These are phyloP conservation scores for Gaultheria prostrata DNA, from an alignment of 148 eudicot genomes.

Conservation along the genomic window DNA sequence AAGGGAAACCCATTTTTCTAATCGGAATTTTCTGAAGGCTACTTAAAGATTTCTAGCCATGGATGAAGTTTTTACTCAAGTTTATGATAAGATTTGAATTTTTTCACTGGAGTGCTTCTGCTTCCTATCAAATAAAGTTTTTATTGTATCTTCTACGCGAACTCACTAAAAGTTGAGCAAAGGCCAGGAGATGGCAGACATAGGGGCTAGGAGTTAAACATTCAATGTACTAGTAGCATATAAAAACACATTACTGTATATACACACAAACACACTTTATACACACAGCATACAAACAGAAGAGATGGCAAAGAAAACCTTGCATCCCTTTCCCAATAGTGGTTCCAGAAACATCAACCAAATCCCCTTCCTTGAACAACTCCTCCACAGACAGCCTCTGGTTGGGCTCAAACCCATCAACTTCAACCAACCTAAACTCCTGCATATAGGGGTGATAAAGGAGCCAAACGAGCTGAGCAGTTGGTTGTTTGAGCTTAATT, in stretches of 20 bases:
- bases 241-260: not conserved
- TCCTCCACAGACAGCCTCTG: conserved; percentile 66
- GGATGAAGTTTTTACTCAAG: not conserved
- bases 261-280: not conserved
- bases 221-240: not conserved
- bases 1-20: not conserved
- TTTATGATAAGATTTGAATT: not conserved
- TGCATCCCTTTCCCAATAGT: conserved; percentile 96
- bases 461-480: no score
- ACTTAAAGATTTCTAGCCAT: no score
- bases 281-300: not conserved
- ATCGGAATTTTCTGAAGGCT: no score
- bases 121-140: not conserved
- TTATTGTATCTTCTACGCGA: not conserved
- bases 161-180: not conserved
- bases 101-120: not conserved
- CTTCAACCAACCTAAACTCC: conserved; percentile 68
- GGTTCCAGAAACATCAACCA: conserved; percentile 86
- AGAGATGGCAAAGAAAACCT: conserved; percentile 33
- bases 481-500: no score
- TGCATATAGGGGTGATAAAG: conserved; percentile 39
- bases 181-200: not conserved
- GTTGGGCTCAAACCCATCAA: conserved; percentile 62
- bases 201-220: not conserved
- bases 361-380: conserved; percentile 81